Evolutionary conservation across 371 early-diverging fungal genomes (phyloP).

Genomic region (Apophysomyces trapeziformis): DNA sequence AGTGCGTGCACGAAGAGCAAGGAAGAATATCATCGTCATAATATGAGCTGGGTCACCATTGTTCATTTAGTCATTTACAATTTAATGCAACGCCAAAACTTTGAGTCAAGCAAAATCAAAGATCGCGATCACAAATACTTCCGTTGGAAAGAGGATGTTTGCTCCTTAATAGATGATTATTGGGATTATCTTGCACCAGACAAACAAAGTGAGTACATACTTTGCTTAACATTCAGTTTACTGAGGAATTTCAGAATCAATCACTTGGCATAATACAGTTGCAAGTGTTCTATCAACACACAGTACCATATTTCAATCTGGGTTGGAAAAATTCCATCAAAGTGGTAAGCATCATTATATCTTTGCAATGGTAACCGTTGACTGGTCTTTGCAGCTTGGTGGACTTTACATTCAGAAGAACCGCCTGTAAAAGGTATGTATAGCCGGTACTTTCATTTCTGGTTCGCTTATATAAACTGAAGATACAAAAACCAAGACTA

Average conservation of each 20-base stretch:
- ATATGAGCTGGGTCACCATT: conserved; percentile 74
- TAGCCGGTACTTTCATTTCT: conserved; percentile 7
- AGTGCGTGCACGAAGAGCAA: conserved; percentile 61
- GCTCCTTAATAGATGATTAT: conserved; percentile 75
- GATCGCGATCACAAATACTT: conserved; percentile 72
- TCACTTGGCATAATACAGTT: conserved; percentile 79
- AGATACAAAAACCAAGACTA: conserved; percentile 36
- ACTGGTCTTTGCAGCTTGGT: conserved; percentile 52
- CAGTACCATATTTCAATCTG: conserved; percentile 74
- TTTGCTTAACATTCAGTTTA: too few relatives aligned
- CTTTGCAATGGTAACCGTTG: background rate
- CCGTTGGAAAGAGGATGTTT: conserved; percentile 84
- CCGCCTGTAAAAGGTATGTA: conserved; percentile 53
- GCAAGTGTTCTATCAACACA: conserved; percentile 85
- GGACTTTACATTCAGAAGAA: conserved; percentile 57
- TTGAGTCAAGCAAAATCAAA: conserved; percentile 29
- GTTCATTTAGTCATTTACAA: conserved; percentile 81
- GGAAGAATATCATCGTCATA: conserved; percentile 62
- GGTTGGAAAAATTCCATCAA: conserved; percentile 66
- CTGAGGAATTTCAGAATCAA: conserved; percentile 44
- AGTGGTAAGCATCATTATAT: conserved; percentile 33
- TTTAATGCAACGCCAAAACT: conserved; percentile 50
- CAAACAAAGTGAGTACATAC: conserved; percentile 56
- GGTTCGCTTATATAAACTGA: background rate
- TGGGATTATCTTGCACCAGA: conserved; percentile 78